Evolutionary conservation across 345 rosid species (phyloP).

Genomic region (Euclidium syriacum): DNA sequence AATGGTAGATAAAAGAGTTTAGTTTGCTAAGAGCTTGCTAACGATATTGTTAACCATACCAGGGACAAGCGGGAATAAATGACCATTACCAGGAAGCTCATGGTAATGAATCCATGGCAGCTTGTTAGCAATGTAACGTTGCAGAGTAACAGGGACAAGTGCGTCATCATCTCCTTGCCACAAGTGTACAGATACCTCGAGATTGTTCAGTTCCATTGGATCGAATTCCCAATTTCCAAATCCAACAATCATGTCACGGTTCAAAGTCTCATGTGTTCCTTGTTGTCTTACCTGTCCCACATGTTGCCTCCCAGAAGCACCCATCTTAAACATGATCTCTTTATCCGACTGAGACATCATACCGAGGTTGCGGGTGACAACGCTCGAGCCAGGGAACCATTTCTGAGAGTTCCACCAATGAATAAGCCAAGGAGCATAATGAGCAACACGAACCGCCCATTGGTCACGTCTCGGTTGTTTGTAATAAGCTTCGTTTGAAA

Average conservation of each 20-base stretch:
- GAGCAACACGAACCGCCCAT: slow-evolving; percentile 60
- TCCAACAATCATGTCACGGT: slow-evolving; percentile 47
- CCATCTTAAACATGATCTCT: slow-evolving; percentile 28
- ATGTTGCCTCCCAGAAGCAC: slow-evolving; percentile 9
- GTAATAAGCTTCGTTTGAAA: slow-evolving; percentile 44
- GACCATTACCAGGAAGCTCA: slow-evolving; percentile 54
- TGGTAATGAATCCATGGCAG: slow-evolving; percentile 62
- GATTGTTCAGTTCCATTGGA: slow-evolving; percentile 43
- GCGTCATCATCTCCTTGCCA: slow-evolving; percentile 66
- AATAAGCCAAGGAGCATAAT: slow-evolving; percentile 54
- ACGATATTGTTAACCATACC: slow-evolving; percentile 42
- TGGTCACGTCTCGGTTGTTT: slow-evolving; percentile 38
- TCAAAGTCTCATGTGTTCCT: slow-evolving; percentile 50
- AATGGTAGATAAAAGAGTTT: too few relatives aligned
- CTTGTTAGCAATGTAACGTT: slow-evolving; percentile 44
- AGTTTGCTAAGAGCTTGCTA: slow-evolving; percentile 37
- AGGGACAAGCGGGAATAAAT: slow-evolving; percentile 39
- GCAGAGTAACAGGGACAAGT: slow-evolving; percentile 45
- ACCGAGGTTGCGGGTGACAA: slow-evolving; percentile 20
- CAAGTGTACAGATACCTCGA: slow-evolving; percentile 49
- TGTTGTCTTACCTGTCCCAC: slow-evolving; percentile 41
- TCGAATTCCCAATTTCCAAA: slow-evolving; percentile 61
- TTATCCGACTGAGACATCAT: slow-evolving; percentile 38
- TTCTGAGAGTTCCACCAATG: slow-evolving; percentile 75
- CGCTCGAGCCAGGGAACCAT: slow-evolving; percentile 45